Evolutionary conservation across 768 basidiomycete species (phyloP).

Genomic region (Hericium rajendrae): DNA sequence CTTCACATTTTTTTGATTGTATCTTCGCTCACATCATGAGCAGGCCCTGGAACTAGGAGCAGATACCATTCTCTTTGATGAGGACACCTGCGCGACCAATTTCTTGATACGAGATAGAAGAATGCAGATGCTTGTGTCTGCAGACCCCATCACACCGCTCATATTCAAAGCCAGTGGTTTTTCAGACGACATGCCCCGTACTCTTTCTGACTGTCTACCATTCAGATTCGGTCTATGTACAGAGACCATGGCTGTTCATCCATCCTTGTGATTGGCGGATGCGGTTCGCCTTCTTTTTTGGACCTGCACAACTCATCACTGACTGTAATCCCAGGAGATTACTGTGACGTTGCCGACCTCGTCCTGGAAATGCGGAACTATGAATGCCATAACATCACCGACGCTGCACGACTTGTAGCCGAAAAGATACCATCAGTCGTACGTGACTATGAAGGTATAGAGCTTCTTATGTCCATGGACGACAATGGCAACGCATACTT

Average conservation of each 20-base stretch:
- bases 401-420: slow-evolving; percentile 7
- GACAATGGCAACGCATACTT: too few species aligned
- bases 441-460: background rate
- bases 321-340: slow-evolving; percentile 5
- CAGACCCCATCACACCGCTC: slow-evolving; percentile 12
- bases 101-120: slow-evolving; percentile 14
- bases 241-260: slow-evolving; percentile 9
- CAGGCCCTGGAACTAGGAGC: slow-evolving; percentile 11
- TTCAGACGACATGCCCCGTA: too few species aligned
- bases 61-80: slow-evolving; percentile 12
- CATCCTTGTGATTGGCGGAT: slow-evolving; percentile 14
- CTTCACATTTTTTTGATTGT: background rate
- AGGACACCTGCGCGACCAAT: slow-evolving; percentile 15
- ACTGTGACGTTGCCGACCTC: slow-evolving; percentile 14
- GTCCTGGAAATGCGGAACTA: slow-evolving; percentile 15
- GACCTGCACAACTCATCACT: background rate
- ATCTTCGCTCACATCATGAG: background rate
- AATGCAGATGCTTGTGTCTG: slow-evolving; percentile 12
- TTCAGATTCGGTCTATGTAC: slow-evolving; percentile 10
- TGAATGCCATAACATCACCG: slow-evolving; percentile 11
- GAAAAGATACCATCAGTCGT: slow-evolving; percentile 12
- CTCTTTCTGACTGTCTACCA: too few species aligned
- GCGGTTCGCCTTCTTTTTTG: slow-evolving; percentile 1
- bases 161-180: slow-evolving; percentile 5
- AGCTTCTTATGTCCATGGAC: background rate